Conservation (phyloP, 2,329 filamentous ascomycete species). For the Cladosporium sp. region DNA sequence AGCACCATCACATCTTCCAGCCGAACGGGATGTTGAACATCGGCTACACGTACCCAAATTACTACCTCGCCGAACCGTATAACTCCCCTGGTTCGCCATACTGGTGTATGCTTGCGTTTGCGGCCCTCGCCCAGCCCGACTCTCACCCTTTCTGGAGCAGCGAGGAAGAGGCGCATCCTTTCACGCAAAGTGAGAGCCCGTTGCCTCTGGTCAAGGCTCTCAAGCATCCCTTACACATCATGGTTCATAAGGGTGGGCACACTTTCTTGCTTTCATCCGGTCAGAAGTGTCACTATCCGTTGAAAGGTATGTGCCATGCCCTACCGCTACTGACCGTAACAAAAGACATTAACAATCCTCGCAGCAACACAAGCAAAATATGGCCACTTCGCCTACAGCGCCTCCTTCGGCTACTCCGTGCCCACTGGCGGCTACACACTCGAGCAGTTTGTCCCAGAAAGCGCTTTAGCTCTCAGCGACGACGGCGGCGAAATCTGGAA, state of each 20-base stretch:
- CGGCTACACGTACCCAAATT: conserved; percentile 75
- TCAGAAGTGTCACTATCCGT: conserved; percentile 76
- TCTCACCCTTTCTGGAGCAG: conserved; percentile 72
- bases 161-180: conserved; percentile 53
- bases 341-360: not conserved
- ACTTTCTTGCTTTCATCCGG: conserved; percentile 71
- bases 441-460: conserved; percentile 72
- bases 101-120: conserved; percentile 76
- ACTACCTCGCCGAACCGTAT: conserved; percentile 79
- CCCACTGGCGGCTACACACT: conserved; percentile 71
- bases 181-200: conserved; percentile 45
- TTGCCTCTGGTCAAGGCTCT: conserved; percentile 55
- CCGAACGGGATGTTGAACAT: conserved; percentile 69
- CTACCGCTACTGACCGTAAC: not conserved
- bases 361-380: conserved; percentile 73
- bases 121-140: conserved; percentile 65
- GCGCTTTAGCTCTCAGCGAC: conserved; percentile 70
- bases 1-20: conserved; percentile 69
- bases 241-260: conserved; percentile 63
- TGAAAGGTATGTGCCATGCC: conserved; percentile 47
- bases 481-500: conserved; percentile 78
- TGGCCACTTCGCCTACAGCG: conserved; percentile 72
- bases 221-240: conserved; percentile 68
- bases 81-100: conserved; percentile 71
- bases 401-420: conserved; percentile 71